Evolutionary conservation across 208 protist species (phyloP).

Genomic region (Wallacemonas sp.): DNA sequence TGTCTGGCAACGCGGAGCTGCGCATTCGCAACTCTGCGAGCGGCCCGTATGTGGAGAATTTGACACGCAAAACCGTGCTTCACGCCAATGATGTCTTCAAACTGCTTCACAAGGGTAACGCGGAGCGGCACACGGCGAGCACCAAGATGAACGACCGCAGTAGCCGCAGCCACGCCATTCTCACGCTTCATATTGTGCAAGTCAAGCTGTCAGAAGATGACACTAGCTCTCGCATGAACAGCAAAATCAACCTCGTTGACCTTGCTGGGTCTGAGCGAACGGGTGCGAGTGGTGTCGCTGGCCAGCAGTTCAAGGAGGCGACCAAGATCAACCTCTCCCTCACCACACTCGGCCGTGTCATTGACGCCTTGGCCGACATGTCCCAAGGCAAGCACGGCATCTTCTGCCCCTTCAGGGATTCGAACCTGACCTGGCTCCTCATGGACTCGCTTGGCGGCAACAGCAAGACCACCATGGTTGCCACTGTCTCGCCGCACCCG

Average conservation of each 20-base stretch:
- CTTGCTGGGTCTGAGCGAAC: constrained; percentile 92
- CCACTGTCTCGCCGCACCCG: constrained; percentile 88
- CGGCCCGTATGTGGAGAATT: constrained; percentile 82
- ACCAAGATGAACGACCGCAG: constrained; percentile 92
- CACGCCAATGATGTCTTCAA: constrained; percentile 57
- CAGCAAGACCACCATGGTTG: constrained; percentile 95
- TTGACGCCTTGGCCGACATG: constrained; percentile 73
- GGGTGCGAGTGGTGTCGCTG: constrained; percentile 57
- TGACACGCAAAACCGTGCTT: constrained; percentile 53
- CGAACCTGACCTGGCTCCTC: constrained; percentile 87
- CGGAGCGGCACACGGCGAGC: constrained; percentile 73
- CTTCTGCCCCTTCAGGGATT: constrained; percentile 90
- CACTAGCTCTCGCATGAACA: constrained; percentile 30
- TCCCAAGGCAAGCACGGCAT: constrained; percentile 55
- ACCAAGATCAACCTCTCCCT: constrained; percentile 92
- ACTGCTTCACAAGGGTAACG: constrained; percentile 66
- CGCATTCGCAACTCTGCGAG: constrained; percentile 59
- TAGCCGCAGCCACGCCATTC: constrained; percentile 90
- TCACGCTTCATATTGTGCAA: constrained; percentile 72
- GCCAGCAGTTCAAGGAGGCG: constrained; percentile 74
- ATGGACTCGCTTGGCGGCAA: constrained; percentile 89
- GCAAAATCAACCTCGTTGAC: constrained; percentile 94
- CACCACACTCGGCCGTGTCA: constrained; percentile 87
- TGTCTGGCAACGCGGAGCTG: constrained; percentile 39
- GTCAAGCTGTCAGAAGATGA: constrained; percentile 29